A percentile compares a stretch with the other conserved stretches of the same genome.
These are phyloP conservation scores for Fusarium mangiferae DNA, from an alignment of 2,329 filamentous ascomycete genomes.

Conservation along the genomic window DNA sequence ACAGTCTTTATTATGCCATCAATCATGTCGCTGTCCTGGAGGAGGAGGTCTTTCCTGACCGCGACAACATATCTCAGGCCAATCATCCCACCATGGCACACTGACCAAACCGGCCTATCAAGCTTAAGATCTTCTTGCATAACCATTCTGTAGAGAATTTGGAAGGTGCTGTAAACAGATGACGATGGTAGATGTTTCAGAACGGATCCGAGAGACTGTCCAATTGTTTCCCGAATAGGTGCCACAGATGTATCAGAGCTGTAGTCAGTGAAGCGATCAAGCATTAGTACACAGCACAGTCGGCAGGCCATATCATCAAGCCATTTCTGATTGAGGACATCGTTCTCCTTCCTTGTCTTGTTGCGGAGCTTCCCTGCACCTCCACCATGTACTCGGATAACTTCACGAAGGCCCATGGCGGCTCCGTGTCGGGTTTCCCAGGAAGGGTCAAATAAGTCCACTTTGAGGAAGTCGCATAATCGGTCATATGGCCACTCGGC, in stretches of 20 bases:
- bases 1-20: conserved; percentile 93
- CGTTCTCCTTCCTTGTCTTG: conserved; percentile 78
- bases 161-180: conserved; percentile 87
- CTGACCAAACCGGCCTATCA: conserved; percentile 84
- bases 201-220: conserved; percentile 90
- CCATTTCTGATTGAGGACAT: conserved; percentile 83
- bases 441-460: conserved; percentile 91
- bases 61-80: conserved; percentile 95
- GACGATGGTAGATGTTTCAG: conserved; percentile 82
- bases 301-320: conserved; percentile 95
- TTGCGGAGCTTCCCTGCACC: conserved; percentile 83
- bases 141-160: conserved; percentile 86
- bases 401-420: conserved; percentile 91
- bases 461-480: conserved; percentile 90
- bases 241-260: conserved; percentile 97
- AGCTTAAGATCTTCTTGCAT: conserved; percentile 86
- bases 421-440: conserved; percentile 98
- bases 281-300: conserved; percentile 94
- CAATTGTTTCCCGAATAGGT: conserved; percentile 93
- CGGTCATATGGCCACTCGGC: conserved; percentile 94
- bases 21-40: conserved; percentile 85
- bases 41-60: conserved; percentile 89
- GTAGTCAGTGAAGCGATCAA: conserved; percentile 97
- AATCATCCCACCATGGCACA: conserved; percentile 98
- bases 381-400: conserved; percentile 88